Percentiles rank a stretch among this genome's conserved stretches.
Conservation (phyloP, 352 stramenopile genomes). For the Phytopythium mirpurense region DNA sequence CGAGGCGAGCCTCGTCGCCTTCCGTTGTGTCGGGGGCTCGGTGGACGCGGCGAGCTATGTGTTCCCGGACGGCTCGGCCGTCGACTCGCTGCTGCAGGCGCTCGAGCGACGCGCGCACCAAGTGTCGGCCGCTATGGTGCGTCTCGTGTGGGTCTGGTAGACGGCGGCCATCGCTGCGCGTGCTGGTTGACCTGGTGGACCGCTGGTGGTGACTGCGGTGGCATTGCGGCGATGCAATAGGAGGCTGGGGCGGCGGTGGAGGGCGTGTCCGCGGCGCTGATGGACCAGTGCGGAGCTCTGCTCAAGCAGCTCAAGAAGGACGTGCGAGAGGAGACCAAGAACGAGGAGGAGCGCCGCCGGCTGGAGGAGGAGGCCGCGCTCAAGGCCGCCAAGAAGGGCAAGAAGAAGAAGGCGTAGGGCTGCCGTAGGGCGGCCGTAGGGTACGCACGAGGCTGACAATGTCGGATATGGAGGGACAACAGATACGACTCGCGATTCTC, state of each 20-base stretch:
- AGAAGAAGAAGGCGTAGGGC: conserved; percentile 66
- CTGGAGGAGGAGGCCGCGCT: conserved; percentile 62
- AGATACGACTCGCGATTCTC: conserved; percentile 25
- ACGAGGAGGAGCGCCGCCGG: conserved; percentile 67
- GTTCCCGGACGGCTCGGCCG: conserved; percentile 44
- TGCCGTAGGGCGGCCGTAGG: not conserved
- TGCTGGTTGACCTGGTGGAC: too few species aligned
- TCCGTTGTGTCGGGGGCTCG: too few species aligned
- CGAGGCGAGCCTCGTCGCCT: conserved; percentile 49
- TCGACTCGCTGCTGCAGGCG: conserved; percentile 58
- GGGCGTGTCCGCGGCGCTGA: conserved; percentile 38
- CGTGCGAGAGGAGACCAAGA: conserved; percentile 70
- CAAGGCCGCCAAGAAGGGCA: conserved; percentile 77
- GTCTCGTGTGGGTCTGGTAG: conserved; percentile 7
- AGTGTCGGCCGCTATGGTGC: conserved; percentile 45
- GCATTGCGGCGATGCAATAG: too few species aligned
- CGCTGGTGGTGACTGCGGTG: too few species aligned
- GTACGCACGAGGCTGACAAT: too few species aligned
- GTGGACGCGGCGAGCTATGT: conserved; percentile 27
- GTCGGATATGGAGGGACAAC: too few species aligned
- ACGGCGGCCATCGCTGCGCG: too few species aligned
- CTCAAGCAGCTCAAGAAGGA: conserved; percentile 84
- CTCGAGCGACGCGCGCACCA: conserved; percentile 55
- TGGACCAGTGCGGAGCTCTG: conserved; percentile 50
- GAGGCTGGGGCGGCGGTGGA: conserved; percentile 38